Base-by-base conservation (phyloP, 2,329 filamentous ascomycete genomes). In the Parastagonospora nodorum region DNA sequence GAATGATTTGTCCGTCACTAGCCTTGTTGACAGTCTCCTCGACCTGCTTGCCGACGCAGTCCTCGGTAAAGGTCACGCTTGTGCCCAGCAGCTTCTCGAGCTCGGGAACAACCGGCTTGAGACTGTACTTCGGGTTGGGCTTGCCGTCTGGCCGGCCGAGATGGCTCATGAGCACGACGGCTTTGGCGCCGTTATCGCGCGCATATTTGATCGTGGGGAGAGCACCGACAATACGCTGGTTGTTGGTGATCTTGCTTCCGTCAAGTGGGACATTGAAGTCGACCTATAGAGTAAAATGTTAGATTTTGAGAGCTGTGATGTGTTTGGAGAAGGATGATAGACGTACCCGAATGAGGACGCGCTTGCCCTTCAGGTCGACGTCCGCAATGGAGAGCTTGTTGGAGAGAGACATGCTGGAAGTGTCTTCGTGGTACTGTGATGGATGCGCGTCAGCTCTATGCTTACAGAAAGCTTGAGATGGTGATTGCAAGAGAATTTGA, bases 181-280 rank as follows among this genome's bases (percentile, higher is more conserved):
- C 82, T 83, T 95, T 96, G 74, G 92, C 92, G 66, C 90, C 90
- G 76, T 96, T 80, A 64, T 96, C 90, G 70, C 94, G 81, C 72
- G 92, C 92, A 77, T 96, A 88, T 82, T 95, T 95, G 83, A 97
- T 96, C 69, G 92, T 96, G 69, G 92, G 92, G 60, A 96, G 80
- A 70, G 94, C 94, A 73, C 94, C 95, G 71, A 91, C 92, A 72
- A 99, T 99, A 77, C 94, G 92, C 82, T 99, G 94, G 80, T 88
- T 91, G 86, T 99, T 99, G 77, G 94, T 97, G 77, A 99, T 86
- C 50, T 92, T 95, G 75, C 94, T 83, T 65, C 82, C 85, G 75
- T 99, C 92, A 72, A 99, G 91, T 60, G 94, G 94, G 50, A 99
- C 95, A 80, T 99, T 99, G 88, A 99, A 99, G 85, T 99, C 94